Evolutionary conservation across 305 asterid species (phyloP), one percentile per base, ranked within the genome.

Genomic region (Fraxinus baroniana): DNA sequence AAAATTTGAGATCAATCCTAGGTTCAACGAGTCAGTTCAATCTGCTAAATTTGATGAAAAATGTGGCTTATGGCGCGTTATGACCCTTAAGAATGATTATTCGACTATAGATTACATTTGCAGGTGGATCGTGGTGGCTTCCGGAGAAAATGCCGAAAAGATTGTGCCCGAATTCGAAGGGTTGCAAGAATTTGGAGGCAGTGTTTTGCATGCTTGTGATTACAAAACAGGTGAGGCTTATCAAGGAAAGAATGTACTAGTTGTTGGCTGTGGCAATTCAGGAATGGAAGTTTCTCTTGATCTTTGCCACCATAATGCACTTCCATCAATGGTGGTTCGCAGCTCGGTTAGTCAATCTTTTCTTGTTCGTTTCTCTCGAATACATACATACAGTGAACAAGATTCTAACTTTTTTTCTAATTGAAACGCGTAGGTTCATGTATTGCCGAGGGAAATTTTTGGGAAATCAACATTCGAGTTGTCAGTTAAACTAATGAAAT

Each of bases 241-340:
- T 77, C 79, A 79, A 22, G 98, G 94, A 10, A 91, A 93, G 78
- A 82, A 83, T 0, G 97, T 95, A 15, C 79, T 94, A 26, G 99
- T 95, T 0, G 96, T 94, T 18, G 99, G 99, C 0, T 93, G 99
- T 84, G 98, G 99, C 28, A 95, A 95, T 80, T 94, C 99, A 5
- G 99, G 97, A 41, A 94, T 95, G 99, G 99, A 95, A 78, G 91
- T 95, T 49, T 89, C 95, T 1, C 96, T 94, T 76, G 99, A 95
- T 87, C 99, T 95, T 78, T 91, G 90, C 80, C 90, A 91, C 52
- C 93, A 94, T 44, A 83, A 85, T 75, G 98, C 98, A 17, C 13
- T 52, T 78, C 97, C 99, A 52, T 89, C 92, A 5, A 89, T 95
- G 97, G 95, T 93, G 5, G 96, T 91, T 79, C 89, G 99, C 10